Conservation (phyloP, 2,329 filamentous ascomycete species). For the Sclerotinia minor region DNA sequence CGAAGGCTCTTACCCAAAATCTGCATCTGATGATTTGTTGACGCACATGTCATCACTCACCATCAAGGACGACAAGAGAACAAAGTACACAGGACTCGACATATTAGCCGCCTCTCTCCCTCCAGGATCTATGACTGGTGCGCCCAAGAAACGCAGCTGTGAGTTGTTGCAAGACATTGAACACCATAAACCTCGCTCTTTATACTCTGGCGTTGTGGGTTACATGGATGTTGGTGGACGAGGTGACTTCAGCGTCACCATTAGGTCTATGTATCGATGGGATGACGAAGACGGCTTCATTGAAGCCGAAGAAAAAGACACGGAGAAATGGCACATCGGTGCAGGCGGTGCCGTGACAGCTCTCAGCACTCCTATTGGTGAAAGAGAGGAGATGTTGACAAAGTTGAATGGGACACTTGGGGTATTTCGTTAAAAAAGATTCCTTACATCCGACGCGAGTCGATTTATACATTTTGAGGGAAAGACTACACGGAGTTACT, state of each 20-base stretch:
- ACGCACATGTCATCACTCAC: conserved; percentile 18
- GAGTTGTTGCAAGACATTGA: conserved; percentile 76
- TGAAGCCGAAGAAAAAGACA: conserved; percentile 39
- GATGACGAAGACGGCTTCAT: conserved; percentile 54
- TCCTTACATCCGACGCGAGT: conserved; percentile 20
- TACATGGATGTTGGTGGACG: conserved; percentile 84
- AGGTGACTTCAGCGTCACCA: conserved; percentile 90
- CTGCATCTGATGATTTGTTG: conserved; percentile 15
- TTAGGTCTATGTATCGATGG: conserved; percentile 76
- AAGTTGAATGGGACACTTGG: conserved; percentile 50
- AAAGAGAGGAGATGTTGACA: conserved; percentile 88
- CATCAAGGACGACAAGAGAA: conserved; percentile 28
- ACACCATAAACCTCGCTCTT: conserved; percentile 56
- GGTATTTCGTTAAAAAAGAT: conserved; percentile 31
- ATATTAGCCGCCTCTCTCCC: conserved; percentile 77
- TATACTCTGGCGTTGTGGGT: conserved; percentile 88
- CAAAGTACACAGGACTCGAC: conserved; percentile 63
- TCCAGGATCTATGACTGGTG: conserved; percentile 94
- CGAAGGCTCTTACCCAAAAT: conserved; percentile 61
- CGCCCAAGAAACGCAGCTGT: conserved; percentile 90
- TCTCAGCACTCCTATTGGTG: conserved; percentile 74
- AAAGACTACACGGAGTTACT: not conserved
- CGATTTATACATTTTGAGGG: conserved; percentile 15
- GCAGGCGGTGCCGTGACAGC: conserved; percentile 89
- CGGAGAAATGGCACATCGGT: conserved; percentile 76